phyloP scores from a whole-genome alignment of 1,284 basidiomycete genomes.

The Tylopilus sp. region DNA sequence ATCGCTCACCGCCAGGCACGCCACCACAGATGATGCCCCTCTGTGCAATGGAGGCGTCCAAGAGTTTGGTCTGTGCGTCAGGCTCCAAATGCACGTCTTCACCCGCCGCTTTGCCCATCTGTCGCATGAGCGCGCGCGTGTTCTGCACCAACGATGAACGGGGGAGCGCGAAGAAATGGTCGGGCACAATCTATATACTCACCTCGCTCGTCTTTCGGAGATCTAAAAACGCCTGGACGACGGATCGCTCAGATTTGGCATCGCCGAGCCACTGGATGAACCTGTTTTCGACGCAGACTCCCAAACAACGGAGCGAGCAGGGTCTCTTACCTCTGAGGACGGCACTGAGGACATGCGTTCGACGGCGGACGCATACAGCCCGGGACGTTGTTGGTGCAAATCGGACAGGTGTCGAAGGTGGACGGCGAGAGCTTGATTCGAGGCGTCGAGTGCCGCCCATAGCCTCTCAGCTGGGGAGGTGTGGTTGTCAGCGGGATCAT shows the following conservation, averaged over 20 bases:
- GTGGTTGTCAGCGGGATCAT: constrained; percentile 10
- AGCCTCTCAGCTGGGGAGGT: constrained; percentile 50
- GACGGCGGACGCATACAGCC: constrained; percentile 51
- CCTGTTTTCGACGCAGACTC: background rate
- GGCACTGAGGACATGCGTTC: constrained; percentile 58
- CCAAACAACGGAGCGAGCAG: background rate
- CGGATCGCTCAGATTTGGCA: constrained; percentile 1
- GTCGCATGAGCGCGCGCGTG: constrained; percentile 80
- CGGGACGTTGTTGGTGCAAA: constrained; percentile 43
- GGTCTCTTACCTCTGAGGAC: constrained; percentile 48
- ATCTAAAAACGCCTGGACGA: constrained; percentile 48
- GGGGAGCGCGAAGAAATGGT: background rate
- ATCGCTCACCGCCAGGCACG: constrained; percentile 84
- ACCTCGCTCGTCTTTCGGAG: constrained; percentile 59
- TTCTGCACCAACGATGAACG: constrained; percentile 40
- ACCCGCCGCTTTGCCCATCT: constrained; percentile 76
- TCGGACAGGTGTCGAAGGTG: constrained; percentile 50
- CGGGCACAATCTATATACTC: constrained; percentile 14
- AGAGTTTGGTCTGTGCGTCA: constrained; percentile 79
- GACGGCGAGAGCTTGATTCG: constrained; percentile 56
- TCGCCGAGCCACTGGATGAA: constrained; percentile 21
- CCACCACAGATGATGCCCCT: constrained; percentile 91
- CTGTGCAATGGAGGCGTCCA: constrained; percentile 74
- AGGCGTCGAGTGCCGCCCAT: constrained; percentile 66
- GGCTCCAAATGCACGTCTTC: constrained; percentile 85